Evolutionary conservation across 129 eudicot species (phyloP).

Genomic region (Pseudognaphalium luteoalbum): DNA sequence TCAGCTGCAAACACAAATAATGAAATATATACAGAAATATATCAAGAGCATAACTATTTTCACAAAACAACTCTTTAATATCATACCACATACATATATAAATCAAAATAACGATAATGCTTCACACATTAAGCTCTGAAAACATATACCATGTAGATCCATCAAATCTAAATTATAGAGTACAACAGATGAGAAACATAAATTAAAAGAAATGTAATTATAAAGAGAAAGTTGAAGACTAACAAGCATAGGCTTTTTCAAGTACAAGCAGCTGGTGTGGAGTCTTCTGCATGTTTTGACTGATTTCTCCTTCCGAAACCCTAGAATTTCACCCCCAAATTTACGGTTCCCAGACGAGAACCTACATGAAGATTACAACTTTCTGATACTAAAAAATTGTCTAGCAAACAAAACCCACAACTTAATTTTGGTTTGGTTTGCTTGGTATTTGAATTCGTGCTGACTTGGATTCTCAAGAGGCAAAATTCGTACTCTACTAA

Average conservation of each 20-base stretch:
- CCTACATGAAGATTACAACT: constrained; percentile 17
- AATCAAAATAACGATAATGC: too few relatives aligned
- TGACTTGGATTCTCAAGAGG: too few relatives aligned
- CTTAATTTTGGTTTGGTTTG: not conserved
- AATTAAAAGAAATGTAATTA: too few relatives aligned
- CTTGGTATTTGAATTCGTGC: too few relatives aligned
- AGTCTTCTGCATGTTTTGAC: not conserved
- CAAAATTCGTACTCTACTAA: too few relatives aligned
- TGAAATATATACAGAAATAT: too few relatives aligned
- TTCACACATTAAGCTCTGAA: too few relatives aligned
- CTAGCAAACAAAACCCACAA: constrained; percentile 26
- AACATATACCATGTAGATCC: too few relatives aligned
- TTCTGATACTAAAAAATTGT: constrained; percentile 20
- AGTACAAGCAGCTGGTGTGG: not conserved
- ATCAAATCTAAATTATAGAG: not conserved
- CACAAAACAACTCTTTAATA: too few relatives aligned
- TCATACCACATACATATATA: too few relatives aligned
- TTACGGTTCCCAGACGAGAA: constrained; percentile 43
- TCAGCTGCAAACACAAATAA: constrained; percentile 48
- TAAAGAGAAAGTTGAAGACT: not conserved
- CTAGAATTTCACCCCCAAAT: constrained; percentile 28
- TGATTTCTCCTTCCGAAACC: constrained; percentile 8
- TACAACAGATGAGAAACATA: too few relatives aligned
- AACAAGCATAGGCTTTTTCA: not conserved
- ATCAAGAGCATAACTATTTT: too few relatives aligned